These are phyloP conservation scores for Peltaster fructicola DNA, from an alignment of 2,329 filamentous ascomycete species.

Conservation along the genomic window DNA sequence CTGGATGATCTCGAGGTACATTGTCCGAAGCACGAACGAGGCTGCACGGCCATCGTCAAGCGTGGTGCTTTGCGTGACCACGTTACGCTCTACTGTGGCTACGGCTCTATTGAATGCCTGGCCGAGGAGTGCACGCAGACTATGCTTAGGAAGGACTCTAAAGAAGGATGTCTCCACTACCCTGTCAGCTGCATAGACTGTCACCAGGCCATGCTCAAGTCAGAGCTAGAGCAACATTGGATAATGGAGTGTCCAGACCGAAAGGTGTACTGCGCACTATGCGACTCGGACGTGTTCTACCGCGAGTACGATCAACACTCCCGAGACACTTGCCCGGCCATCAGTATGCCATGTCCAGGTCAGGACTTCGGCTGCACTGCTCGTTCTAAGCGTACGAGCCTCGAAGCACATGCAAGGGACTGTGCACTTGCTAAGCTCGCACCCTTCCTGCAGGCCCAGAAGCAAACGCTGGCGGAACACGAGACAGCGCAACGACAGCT, in stretches of 20 bases:
- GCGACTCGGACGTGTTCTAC: constrained; percentile 23
- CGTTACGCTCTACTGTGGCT: constrained; percentile 42
- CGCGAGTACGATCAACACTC: constrained; percentile 25
- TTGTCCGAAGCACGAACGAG: constrained; percentile 37
- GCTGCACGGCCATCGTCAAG: constrained; percentile 36
- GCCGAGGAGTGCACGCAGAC: constrained; percentile 31
- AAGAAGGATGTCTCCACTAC: constrained; percentile 36
- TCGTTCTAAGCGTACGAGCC: constrained; percentile 21
- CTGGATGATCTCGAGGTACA: constrained; percentile 42
- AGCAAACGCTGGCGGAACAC: constrained; percentile 25
- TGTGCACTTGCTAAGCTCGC: constrained; percentile 31
- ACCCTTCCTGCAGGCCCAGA: constrained; percentile 26
- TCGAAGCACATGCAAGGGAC: constrained; percentile 22
- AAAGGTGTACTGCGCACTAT: constrained; percentile 25
- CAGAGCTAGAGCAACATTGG: constrained; percentile 30
- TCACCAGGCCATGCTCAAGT: constrained; percentile 34
- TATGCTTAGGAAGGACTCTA: constrained; percentile 37
- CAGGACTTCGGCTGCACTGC: constrained; percentile 26
- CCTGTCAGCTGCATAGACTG: constrained; percentile 36
- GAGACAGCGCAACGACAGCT: constrained; percentile 26
- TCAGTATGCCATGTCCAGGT: constrained; percentile 26
- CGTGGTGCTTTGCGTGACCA: constrained; percentile 41
- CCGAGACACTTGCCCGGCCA: constrained; percentile 24
- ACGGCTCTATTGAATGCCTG: constrained; percentile 36
- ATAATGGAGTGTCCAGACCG: constrained; percentile 31